Base-by-base conservation (phyloP, 495 filamentous ascomycete genomes). In the Aspergillus panamensis region DNA sequence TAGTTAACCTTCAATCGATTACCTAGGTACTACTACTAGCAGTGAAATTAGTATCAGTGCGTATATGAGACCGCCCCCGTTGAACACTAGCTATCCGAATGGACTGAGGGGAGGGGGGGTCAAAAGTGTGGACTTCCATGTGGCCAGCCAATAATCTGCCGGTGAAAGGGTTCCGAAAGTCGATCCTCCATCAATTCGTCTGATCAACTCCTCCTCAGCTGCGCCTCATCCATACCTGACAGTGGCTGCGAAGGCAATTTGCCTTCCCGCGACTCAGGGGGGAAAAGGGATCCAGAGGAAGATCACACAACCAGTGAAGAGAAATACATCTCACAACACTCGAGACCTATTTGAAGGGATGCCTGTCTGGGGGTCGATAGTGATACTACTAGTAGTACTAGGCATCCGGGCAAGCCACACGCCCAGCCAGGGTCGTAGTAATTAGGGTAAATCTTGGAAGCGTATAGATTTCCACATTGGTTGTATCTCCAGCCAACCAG, bases 141-240 rank as follows among this genome's bases (percentile, higher is more conserved):
- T 56, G 58, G 49, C 49, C 43, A 13, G 51, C 61, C 56, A 63
- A 63, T 59, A 40, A 33, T 21, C 21, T 49, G 45, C 57, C 53
- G 53, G 57, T 53, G 56, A 25, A 51, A 51, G 48, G 48, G 58
- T 59, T 63, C 61, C 61, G 56, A 62, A 25, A 53, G 52, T 40
- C 44, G 62, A 64, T 64, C 62, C 51, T 64, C 62, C 54, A 51
- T 40, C 53, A 20, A 30, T 14, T 48, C 29, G 16, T 32, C 6
- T 44, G 25, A 25, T 25, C 25, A 25, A 25, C 5, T 25, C 25
- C 25, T 5, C 5, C 25, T n/a, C n/a, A n/a, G n/a, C 25, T 25
- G 25, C 25, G 25, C 2, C 2, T 25, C 25, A 25, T 25, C 25
- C 25, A 25, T 25, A 25, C 25, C 5, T 5, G 5, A 25, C 25